Conservation (phyloP, 257 asterid species). For the Paraleonurus japonicus region DNA sequence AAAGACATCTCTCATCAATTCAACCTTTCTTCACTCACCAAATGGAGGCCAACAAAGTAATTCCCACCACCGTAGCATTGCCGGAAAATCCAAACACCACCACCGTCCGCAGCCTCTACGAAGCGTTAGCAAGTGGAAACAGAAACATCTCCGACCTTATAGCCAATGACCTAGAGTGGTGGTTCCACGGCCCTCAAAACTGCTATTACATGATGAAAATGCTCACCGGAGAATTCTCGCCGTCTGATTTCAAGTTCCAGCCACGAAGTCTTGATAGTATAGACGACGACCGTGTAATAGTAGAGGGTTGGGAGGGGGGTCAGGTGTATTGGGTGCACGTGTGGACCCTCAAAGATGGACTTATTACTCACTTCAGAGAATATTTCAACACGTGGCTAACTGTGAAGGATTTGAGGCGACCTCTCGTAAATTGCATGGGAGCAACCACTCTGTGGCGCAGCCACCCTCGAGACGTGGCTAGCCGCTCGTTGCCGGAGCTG, state of each 20-base stretch:
- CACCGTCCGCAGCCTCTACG: constrained; percentile 57
- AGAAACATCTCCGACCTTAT: constrained; percentile 34
- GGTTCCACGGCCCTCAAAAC: constrained; percentile 95
- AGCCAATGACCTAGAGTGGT: constrained; percentile 77
- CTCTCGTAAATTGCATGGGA: constrained; percentile 16
- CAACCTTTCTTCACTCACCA: background rate
- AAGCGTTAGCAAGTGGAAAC: constrained; percentile 48
- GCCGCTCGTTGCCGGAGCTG: constrained; percentile 73
- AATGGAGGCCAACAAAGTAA: constrained; percentile 25
- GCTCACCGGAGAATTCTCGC: constrained; percentile 60
- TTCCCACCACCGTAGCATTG: background rate
- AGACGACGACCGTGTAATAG: constrained; percentile 62
- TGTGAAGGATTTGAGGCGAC: constrained; percentile 55
- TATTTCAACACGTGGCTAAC: constrained; percentile 92
- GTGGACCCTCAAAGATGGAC: constrained; percentile 69
- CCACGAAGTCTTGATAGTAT: constrained; percentile 71
- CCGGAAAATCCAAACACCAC: constrained; percentile 38
- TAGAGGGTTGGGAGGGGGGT: constrained; percentile 90
- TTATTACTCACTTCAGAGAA: constrained; percentile 78
- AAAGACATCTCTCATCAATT: background rate
- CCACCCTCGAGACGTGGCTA: constrained; percentile 74
- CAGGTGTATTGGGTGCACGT: constrained; percentile 92
- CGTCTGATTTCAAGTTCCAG: constrained; percentile 56
- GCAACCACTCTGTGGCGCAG: constrained; percentile 81
- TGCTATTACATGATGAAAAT: constrained; percentile 90